Conservation (phyloP, 1,284 basidiomycete genomes). For the Ustilago sp. region DNA sequence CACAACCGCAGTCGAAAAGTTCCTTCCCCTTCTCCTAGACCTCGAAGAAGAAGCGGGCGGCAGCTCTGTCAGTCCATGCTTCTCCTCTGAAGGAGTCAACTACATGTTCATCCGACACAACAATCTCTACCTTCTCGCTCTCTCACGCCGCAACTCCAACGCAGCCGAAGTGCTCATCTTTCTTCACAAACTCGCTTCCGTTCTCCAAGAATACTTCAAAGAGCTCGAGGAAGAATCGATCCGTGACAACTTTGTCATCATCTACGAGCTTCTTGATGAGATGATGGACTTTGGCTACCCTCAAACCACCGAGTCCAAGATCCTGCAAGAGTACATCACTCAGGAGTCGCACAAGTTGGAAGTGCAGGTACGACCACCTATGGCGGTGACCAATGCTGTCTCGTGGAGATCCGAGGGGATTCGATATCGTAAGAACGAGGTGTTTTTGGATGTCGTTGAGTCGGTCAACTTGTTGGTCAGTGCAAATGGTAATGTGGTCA, state of each 20-base stretch:
- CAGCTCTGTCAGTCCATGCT: conserved; percentile 82
- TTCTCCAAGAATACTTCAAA: conserved; percentile 97
- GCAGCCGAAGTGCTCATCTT: conserved; percentile 97
- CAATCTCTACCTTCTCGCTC: conserved; percentile 92
- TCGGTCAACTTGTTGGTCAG: conserved; percentile 97
- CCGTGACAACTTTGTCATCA: conserved; percentile 96
- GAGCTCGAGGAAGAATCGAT: conserved; percentile 99
- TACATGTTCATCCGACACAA: conserved; percentile 99
- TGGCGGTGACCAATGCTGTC: conserved; percentile 98
- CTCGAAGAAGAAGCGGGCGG: conserved; percentile 95
- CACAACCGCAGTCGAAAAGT: conserved; percentile 87
- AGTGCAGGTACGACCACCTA: conserved; percentile 92
- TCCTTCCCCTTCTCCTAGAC: conserved; percentile 92
- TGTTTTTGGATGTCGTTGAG: conserved; percentile 98
- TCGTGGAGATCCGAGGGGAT: conserved; percentile 99
- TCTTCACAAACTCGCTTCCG: conserved; percentile 84
- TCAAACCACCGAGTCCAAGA: conserved; percentile 99
- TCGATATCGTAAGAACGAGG: conserved; percentile 97
- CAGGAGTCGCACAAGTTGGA: conserved; percentile 99
- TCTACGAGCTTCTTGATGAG: conserved; percentile 95
- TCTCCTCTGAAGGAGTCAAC: conserved; percentile 80
- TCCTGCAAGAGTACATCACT: conserved; percentile 99
- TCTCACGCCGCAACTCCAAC: conserved; percentile 96
- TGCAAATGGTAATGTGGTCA: conserved; percentile 94
- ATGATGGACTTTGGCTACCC: conserved; percentile 99